Conservation (phyloP, 116 monocot species). For the Zostera marina region DNA sequence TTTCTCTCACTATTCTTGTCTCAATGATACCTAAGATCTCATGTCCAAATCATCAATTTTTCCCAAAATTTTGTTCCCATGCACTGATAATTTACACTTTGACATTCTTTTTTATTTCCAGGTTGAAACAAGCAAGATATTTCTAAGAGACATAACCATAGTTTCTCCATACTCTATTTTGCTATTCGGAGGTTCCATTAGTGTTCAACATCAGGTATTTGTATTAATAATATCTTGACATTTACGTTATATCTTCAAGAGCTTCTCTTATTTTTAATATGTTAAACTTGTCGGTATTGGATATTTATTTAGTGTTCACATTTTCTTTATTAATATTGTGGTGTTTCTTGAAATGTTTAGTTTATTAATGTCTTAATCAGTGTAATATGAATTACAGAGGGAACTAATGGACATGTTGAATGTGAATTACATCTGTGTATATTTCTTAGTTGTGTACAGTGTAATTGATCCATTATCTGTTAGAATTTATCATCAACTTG, state of each 20-base stretch:
- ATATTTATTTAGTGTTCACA: not conserved
- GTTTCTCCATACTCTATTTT: constrained; percentile 81
- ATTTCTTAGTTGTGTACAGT: too few species aligned
- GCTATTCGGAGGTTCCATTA: constrained; percentile 70
- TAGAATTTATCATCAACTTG: too few species aligned
- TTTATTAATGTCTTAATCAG: too few species aligned
- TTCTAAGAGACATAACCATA: constrained; percentile 59
- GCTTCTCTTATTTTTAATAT: not conserved
- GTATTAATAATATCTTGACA: not conserved
- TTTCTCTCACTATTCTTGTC: too few species aligned
- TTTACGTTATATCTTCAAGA: not conserved
- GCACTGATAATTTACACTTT: not conserved
- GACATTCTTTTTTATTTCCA: constrained; percentile 12
- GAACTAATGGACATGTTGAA: too few species aligned
- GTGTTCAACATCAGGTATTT: constrained; percentile 82
- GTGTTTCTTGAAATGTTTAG: too few species aligned
- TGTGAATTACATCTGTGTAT: too few species aligned
- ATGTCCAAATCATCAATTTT: too few species aligned
- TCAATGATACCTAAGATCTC: too few species aligned
- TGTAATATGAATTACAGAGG: too few species aligned
- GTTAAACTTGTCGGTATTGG: not conserved
- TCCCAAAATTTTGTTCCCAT: not conserved
- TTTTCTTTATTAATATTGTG: not conserved
- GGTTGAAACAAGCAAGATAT: constrained; percentile 91
- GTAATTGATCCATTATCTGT: too few species aligned